Evolutionary conservation across 306 rosid species (phyloP).

Genomic region (Prunus padus): DNA sequence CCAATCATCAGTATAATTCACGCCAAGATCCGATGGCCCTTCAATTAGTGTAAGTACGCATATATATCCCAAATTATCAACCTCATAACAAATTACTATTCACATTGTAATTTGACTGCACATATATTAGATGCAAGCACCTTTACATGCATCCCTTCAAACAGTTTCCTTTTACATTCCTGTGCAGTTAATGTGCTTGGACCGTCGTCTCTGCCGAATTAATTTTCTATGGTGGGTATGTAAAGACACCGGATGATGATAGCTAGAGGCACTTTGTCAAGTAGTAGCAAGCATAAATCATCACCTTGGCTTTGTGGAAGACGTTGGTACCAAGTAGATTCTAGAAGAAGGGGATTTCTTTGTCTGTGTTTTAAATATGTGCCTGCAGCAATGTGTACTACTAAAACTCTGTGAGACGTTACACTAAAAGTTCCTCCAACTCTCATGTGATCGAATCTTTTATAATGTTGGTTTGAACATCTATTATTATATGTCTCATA

Average conservation of each 20-base stretch:
- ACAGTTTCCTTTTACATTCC: not conserved
- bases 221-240: slow-evolving; percentile 13
- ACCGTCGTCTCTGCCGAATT: not conserved
- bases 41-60: slow-evolving; percentile 62
- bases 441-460: not conserved
- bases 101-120: not conserved
- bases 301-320: slow-evolving; percentile 1
- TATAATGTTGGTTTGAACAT: not conserved
- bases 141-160: no score
- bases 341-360: slow-evolving; percentile 10
- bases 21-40: slow-evolving; percentile 78
- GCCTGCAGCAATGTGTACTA: not conserved
- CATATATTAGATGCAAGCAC: no score
- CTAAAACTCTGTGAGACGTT: slow-evolving; percentile 3
- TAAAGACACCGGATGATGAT: slow-evolving; percentile 5
- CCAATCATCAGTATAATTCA: slow-evolving; percentile 51
- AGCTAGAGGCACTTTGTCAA: not conserved
- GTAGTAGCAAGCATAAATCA: slow-evolving; percentile 2
- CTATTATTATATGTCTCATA: not conserved
- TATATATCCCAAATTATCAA: not conserved
- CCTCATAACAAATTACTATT: not conserved
- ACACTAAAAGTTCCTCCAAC: slow-evolving; percentile 4
- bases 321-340: not conserved
- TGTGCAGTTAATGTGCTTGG: slow-evolving; percentile 14
- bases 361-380: slow-evolving; percentile 11